Conservation (phyloP, 805 yeast species). For the Lipomyces sp. region DNA sequence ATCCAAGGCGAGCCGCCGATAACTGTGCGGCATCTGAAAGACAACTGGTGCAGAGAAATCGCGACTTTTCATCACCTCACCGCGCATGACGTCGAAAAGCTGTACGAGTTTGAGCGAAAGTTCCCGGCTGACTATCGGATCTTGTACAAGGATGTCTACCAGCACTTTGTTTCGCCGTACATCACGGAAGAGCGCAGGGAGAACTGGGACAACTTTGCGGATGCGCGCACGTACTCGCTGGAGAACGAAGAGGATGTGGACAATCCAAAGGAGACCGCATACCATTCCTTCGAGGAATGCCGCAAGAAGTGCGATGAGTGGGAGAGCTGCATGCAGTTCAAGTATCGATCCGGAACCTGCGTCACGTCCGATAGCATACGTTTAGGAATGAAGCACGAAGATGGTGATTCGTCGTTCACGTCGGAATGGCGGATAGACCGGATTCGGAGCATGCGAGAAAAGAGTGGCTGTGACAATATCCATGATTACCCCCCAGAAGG, state of each 20-base stretch:
- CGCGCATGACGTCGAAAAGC: conserved; percentile 14
- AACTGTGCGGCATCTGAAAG: conserved; percentile 16
- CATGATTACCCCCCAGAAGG: conserved; percentile 8
- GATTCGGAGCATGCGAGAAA: conserved; percentile 33
- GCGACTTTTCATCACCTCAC: conserved; percentile 37
- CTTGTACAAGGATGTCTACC: conserved; percentile 36
- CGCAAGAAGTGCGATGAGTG: conserved; percentile 22
- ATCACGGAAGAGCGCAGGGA: conserved; percentile 25
- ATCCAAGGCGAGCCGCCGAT: conserved; percentile 38
- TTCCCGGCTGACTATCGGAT: conserved; percentile 24
- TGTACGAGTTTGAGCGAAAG: conserved; percentile 39
- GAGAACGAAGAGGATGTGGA: not conserved
- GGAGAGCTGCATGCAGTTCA: conserved; percentile 30
- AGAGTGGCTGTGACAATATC: conserved; percentile 30
- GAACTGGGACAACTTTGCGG: conserved; percentile 34
- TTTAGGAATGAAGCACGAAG: conserved; percentile 10
- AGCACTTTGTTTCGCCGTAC: conserved; percentile 38
- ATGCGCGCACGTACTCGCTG: conserved; percentile 2
- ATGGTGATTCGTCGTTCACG: conserved; percentile 28
- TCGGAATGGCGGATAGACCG: conserved; percentile 38
- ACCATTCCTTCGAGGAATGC: conserved; percentile 15
- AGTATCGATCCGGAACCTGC: conserved; percentile 13
- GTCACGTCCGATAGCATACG: conserved; percentile 11
- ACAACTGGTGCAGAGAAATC: conserved; percentile 36
- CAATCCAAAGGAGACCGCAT: conserved; percentile 9